A percentile compares a stretch with the other conserved stretches of the same genome.
phyloP scores from a whole-genome alignment of 2,329 filamentous ascomycete species.

The Nigrograna mackinnonii region DNA sequence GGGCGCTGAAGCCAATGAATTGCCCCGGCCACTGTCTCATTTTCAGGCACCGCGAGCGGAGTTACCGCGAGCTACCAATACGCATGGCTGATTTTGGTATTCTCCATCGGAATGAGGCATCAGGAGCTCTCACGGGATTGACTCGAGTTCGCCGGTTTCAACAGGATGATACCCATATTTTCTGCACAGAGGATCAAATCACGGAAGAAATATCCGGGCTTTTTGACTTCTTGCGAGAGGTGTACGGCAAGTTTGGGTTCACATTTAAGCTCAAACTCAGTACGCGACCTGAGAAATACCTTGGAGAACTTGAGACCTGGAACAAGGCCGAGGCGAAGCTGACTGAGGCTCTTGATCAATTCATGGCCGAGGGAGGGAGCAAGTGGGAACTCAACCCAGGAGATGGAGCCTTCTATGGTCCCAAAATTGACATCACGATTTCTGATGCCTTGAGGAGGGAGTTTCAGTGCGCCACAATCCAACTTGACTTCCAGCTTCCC shows the following conservation, averaged over 20 bases:
- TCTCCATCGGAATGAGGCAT: constrained; percentile 92
- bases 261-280: constrained; percentile 94
- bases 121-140: constrained; percentile 85
- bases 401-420: constrained; percentile 97
- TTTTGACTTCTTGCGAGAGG: constrained; percentile 82
- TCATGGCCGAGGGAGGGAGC: constrained; percentile 61
- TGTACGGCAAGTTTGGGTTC: constrained; percentile 84
- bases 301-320: constrained; percentile 88
- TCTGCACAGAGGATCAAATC: constrained; percentile 84
- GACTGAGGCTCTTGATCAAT: constrained; percentile 76
- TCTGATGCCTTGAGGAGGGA: constrained; percentile 83
- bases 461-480: constrained; percentile 90
- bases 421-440: constrained; percentile 97
- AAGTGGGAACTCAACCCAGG: constrained; percentile 91
- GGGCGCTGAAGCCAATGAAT: constrained; percentile 96
- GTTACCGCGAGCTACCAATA: constrained; percentile 87
- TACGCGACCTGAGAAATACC: constrained; percentile 84
- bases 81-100: constrained; percentile 95
- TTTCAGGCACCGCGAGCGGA: constrained; percentile 80
- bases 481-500: constrained; percentile 86
- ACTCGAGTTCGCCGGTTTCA: constrained; percentile 93
- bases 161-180: constrained; percentile 96
- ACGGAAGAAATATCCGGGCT: constrained; percentile 75
- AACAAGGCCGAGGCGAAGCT: constrained; percentile 83
- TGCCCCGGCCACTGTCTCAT: constrained; percentile 93